Base-by-base conservation (phyloP, 495 filamentous ascomycete genomes). In the Articulospora tetracladia region DNA sequence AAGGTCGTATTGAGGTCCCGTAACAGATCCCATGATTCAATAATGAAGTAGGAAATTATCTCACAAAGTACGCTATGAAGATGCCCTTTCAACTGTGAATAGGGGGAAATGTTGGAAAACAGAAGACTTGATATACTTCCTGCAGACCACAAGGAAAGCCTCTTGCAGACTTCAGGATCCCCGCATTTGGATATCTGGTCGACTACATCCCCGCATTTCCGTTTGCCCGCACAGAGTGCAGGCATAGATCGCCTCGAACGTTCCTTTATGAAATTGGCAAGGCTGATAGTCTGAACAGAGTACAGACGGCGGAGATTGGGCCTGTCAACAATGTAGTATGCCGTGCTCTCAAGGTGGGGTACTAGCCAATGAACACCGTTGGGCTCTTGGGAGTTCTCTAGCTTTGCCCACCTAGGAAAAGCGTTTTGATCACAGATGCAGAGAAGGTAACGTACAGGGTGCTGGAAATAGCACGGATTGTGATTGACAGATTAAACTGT, bases 1-100 rank as follows among this genome's bases (percentile, higher is more conserved):
- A 28, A 59, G 56, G 27, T 59, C 56, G 25, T 59, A 59, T 48
- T 48, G 30, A 34, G 30, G 7, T 6, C 15, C 30, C 15, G 30
- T 34, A 15, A 34, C 15, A 7, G 30, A 34, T 34, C 30, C 30
- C 30, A 34, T 34, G 30, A 34, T 34, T n/a, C n/a, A n/a, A n/a
- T n/a, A n/a, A n/a, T n/a, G n/a, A n/a, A n/a, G n/a, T n/a, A n/a
- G 30, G 30, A 34, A 34, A 15, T 34, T 6, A 34, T n/a, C n/a
- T n/a, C n/a, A n/a, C n/a, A n/a, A n/a, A n/a, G n/a, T n/a, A n/a
- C n/a, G n/a, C n/a, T n/a, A n/a, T n/a, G n/a, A n/a, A n/a, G n/a
- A n/a, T n/a, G n/a, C n/a, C n/a, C n/a, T n/a, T n/a, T n/a, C n/a
- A n/a, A n/a, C n/a, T n/a, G n/a, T n/a, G n/a, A n/a, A n/a, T n/a